These are phyloP conservation scores for Blastocystis sp. DNA, from an alignment of 352 stramenopile genomes.

Conservation along the genomic window DNA sequence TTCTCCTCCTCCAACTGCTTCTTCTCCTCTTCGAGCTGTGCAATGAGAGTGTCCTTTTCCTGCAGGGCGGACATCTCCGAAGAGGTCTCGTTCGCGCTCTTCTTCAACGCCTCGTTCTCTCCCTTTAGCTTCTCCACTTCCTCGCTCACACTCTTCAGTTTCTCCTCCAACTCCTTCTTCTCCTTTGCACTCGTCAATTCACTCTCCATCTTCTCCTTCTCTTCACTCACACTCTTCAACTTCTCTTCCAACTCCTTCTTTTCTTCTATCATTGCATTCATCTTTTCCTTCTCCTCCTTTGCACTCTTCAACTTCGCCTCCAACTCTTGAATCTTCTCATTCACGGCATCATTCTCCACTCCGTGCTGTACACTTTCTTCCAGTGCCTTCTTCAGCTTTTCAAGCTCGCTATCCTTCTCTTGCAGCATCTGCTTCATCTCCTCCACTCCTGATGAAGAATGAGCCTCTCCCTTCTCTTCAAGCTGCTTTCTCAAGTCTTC, in stretches of 20 bases:
- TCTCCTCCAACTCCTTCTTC: conserved; percentile 15
- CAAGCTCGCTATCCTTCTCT: too few species aligned
- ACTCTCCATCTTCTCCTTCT: conserved; percentile 9
- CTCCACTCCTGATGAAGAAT: background rate
- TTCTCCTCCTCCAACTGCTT: background rate
- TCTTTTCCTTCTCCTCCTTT: background rate
- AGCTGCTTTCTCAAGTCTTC: background rate
- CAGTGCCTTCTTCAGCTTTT: too few species aligned
- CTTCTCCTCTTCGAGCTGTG: background rate
- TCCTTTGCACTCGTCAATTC: background rate
- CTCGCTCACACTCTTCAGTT: too few species aligned
- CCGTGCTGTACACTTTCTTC: too few species aligned
- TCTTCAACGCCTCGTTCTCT: too few species aligned
- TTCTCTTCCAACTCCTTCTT: background rate
- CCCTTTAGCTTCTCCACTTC: too few species aligned
- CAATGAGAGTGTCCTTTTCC: too few species aligned
- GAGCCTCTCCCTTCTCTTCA: background rate
- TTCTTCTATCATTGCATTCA: background rate
- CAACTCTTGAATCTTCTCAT: background rate
- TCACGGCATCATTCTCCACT: background rate
- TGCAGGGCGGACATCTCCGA: too few species aligned
- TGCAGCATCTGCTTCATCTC: too few species aligned
- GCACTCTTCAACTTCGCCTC: background rate
- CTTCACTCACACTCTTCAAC: too few species aligned
- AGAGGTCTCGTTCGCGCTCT: too few species aligned